Evolutionary conservation across 1,284 basidiomycete genomes (phyloP), one percentile per base, ranked within the genome.

Genomic region (Mycena sp.): DNA sequence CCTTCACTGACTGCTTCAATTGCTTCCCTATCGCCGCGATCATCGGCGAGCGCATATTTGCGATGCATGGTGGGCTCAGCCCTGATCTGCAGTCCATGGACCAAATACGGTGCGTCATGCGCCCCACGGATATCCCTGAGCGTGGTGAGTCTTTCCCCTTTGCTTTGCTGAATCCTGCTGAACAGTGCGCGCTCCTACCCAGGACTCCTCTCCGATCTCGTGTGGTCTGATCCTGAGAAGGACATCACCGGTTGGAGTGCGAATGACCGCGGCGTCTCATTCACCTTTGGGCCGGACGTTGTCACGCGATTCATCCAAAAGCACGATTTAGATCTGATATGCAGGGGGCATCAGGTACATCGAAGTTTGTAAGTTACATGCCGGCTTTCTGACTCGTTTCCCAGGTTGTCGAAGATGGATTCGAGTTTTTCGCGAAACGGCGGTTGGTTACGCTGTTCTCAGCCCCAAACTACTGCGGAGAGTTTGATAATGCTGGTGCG

Each of bases 181-280:
- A 14, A 37, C 23, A 35, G 14, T 51, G 49, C 37, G 61, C 17
- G 35, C 26, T 35, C 26, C 7, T 4, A 26, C 51, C 60, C 48
- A 89, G 95, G 96, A 64, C 84, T 99, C 56, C 87, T 99, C 50
- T 98, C 96, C 78, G 97, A 99, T 79, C 85, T 99, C 62, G 83
- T 99, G 70, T 99, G 97, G 97, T 98, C 96, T 62, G 97, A 99
- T 83, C 97, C 97, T 35, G 96, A 99, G 84, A 98, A 98, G 81
- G 95, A 98, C 74, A 98, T 99, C 72, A 96, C 95, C 25, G 97
- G 96, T 9, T 99, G 97, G 97, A 96, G 94, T 75, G 96, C 98
- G 83, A 99, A 99, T n/a, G n/a, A n/a, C n/a, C n/a, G n/a, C n/a
- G n/a, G n/a, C n/a, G n/a, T n/a, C n/a, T n/a, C n/a, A n/a, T n/a